Percentiles rank a stretch among this genome's conserved stretches.
Conservation (phyloP, 2,329 filamentous ascomycete genomes). For the Botrytis aclada region DNA sequence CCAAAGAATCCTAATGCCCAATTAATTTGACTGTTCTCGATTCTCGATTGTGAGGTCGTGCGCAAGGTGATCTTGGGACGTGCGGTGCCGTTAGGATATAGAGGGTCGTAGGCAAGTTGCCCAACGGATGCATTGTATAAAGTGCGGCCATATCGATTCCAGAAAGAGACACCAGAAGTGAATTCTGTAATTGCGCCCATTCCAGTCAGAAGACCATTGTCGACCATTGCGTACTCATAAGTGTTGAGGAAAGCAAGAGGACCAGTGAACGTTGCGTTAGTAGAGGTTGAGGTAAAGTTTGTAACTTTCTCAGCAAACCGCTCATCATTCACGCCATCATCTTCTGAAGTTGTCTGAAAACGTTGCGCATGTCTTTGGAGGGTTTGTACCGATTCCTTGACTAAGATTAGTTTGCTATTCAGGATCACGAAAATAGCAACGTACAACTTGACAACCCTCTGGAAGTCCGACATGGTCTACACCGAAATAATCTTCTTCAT, state of each 20-base stretch:
- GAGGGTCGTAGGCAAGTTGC: constrained; percentile 48
- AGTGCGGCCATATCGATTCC: constrained; percentile 52
- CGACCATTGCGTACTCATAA: constrained; percentile 48
- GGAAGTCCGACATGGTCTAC: constrained; percentile 48
- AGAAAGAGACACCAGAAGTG: constrained; percentile 48
- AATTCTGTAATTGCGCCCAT: constrained; percentile 51
- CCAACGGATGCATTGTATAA: constrained; percentile 49
- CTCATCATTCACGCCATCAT: constrained; percentile 50
- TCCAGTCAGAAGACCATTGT: constrained; percentile 45
- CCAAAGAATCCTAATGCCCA: constrained; percentile 54
- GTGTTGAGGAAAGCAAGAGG: constrained; percentile 52
- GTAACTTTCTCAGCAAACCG: constrained; percentile 48
- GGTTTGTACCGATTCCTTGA: constrained; percentile 43
- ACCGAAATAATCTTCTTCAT: constrained; percentile 46
- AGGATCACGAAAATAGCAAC: neutral
- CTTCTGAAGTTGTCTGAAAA: constrained; percentile 43
- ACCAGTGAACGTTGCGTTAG: constrained; percentile 42
- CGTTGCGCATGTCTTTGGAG: constrained; percentile 55
- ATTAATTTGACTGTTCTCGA: constrained; percentile 52
- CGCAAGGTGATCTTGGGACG: constrained; percentile 50
- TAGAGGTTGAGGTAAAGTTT: constrained; percentile 44
- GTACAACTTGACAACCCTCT: constrained; percentile 50
- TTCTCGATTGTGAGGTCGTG: constrained; percentile 53
- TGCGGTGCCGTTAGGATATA: constrained; percentile 45
- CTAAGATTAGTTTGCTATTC: neutral